Conservation (phyloP, 2,329 filamentous ascomycete genomes). For the Periconia macrospinosa region DNA sequence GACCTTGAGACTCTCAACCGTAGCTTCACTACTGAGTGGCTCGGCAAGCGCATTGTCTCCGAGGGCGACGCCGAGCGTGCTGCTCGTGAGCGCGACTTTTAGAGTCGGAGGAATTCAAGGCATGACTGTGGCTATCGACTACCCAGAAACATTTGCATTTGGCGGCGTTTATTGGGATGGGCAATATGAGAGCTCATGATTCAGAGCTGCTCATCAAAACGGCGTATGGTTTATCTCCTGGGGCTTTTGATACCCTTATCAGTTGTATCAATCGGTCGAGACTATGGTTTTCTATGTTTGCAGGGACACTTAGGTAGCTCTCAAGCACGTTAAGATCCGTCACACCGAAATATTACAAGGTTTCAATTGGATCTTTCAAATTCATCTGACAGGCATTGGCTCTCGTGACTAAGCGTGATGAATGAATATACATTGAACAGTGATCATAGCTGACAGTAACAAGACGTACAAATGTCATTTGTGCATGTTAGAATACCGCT, state of each 20-base stretch:
- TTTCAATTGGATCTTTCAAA: too few relatives aligned
- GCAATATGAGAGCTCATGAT: too few relatives aligned
- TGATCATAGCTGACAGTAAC: too few relatives aligned
- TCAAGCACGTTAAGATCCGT: too few relatives aligned
- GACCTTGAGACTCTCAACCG: slow-evolving; percentile 78
- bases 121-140: not conserved
- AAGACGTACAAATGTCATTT: too few relatives aligned
- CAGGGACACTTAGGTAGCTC: too few relatives aligned
- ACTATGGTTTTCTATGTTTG: too few relatives aligned
- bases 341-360: too few relatives aligned
- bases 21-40: slow-evolving; percentile 82
- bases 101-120: not conserved
- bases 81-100: slow-evolving; percentile 34
- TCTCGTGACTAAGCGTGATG: too few relatives aligned
- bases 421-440: too few relatives aligned
- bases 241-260: not conserved
- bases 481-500: too few relatives aligned
- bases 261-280: not conserved
- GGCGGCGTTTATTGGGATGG: not conserved
- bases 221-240: not conserved
- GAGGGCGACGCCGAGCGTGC: slow-evolving; percentile 38
- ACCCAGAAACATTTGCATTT: not conserved
- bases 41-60: slow-evolving; percentile 39
- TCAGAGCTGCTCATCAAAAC: not conserved
- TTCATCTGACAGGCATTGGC: too few relatives aligned